These are phyloP conservation scores for Sporobolomyces pararoseus DNA, from an alignment of 768 basidiomycete genomes.

Conservation along the genomic window DNA sequence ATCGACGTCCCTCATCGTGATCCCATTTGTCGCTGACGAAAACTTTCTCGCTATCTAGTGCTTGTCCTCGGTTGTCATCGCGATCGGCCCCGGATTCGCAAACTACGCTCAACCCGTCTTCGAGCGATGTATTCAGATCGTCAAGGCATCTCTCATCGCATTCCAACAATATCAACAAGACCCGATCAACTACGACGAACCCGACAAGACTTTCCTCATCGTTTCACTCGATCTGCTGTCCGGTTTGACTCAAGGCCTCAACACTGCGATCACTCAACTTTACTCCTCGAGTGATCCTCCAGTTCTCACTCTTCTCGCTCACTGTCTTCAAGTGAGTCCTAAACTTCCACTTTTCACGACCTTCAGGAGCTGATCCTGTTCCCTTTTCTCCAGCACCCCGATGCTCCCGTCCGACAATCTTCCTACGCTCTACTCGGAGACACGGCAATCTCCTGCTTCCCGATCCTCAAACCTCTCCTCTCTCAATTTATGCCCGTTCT, in stretches of 20 bases:
- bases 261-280: constrained; percentile 67
- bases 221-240: constrained; percentile 96
- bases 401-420: constrained; percentile 90
- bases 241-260: constrained; percentile 89
- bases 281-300: constrained; percentile 69
- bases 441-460: constrained; percentile 93
- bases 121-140: constrained; percentile 80
- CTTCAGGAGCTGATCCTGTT: not conserved
- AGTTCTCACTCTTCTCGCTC: constrained; percentile 72
- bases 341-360: not conserved
- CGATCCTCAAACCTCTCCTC: constrained; percentile 76
- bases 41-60: constrained; percentile 59
- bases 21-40: not conserved
- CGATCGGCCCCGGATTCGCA: constrained; percentile 81
- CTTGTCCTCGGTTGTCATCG: constrained; percentile 93
- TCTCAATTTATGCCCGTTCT: constrained; percentile 85
- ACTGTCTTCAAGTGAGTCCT: constrained; percentile 67
- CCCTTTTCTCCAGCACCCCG: constrained; percentile 64
- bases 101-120: constrained; percentile 88
- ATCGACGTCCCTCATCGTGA: not conserved
- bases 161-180: constrained; percentile 86
- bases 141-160: constrained; percentile 72
- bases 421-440: constrained; percentile 98
- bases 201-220: constrained; percentile 94
- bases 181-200: constrained; percentile 70